Evolutionary conservation across 163 green algal species (phyloP).

Genomic region (Scenedesmus sp.): DNA sequence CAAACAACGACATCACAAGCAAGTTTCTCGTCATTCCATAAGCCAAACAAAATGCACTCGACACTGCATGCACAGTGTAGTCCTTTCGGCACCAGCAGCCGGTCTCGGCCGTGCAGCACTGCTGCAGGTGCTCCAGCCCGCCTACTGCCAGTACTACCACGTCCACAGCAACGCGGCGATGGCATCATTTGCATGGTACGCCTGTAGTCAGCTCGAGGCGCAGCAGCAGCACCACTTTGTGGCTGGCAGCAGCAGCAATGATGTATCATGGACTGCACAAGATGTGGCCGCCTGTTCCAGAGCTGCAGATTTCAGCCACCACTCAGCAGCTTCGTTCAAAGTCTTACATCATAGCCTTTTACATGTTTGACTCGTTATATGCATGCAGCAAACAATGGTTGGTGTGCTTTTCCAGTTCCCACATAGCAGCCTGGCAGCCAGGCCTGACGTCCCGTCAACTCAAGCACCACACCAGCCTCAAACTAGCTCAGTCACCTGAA

Average conservation of each 20-base stretch:
- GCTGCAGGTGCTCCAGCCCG: neutral
- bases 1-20: neutral
- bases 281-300: neutral
- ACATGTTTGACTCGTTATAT: neutral
- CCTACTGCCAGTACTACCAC: neutral
- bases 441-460: neutral
- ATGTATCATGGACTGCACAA: neutral
- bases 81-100: neutral
- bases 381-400: neutral
- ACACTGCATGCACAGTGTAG: neutral
- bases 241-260: neutral
- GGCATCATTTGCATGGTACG: slow-evolving; percentile 6
- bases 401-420: neutral
- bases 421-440: neutral
- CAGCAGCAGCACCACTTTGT: neutral
- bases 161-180: neutral
- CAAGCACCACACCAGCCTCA: neutral
- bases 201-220: neutral
- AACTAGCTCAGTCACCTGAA: neutral
- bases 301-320: neutral
- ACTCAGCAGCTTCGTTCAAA: neutral
- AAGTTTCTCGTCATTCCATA: neutral
- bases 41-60: neutral
- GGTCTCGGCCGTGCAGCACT: neutral
- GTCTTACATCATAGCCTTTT: neutral